phyloP scores from a whole-genome alignment of 139 green algal species.

The Pleodorina starrii region DNA sequence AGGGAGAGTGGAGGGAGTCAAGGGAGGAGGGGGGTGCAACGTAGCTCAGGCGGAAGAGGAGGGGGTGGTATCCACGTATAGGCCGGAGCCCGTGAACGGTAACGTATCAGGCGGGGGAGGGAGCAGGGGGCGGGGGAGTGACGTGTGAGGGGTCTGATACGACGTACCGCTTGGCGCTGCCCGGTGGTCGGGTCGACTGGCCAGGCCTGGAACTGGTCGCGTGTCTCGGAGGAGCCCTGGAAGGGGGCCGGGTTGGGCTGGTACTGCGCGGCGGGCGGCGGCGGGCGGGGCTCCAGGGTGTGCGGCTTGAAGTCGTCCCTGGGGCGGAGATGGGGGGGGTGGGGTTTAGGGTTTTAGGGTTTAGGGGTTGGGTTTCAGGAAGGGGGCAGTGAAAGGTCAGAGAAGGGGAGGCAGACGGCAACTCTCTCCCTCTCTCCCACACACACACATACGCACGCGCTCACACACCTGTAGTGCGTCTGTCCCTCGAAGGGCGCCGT shows the following conservation, averaged over 20 bases:
- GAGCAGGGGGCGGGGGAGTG: no score
- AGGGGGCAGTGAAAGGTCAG: neutral
- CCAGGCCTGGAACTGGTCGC: constrained; percentile 53
- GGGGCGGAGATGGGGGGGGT: neutral
- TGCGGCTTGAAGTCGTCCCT: constrained; percentile 52
- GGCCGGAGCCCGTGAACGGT: no score
- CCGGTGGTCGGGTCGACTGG: constrained; percentile 50
- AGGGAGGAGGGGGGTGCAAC: no score
- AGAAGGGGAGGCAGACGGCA: neutral
- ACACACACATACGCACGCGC: no score
- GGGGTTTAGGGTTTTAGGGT: neutral
- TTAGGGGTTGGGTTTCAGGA: neutral
- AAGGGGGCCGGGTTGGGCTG: constrained; percentile 40
- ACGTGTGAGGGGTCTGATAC: no score
- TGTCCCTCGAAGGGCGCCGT: constrained; percentile 45
- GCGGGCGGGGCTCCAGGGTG: constrained; percentile 44
- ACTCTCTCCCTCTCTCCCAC: neutral
- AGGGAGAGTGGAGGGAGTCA: neutral
- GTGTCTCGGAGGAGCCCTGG: constrained; percentile 35
- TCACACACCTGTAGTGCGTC: constrained; percentile 4
- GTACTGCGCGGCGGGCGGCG: neutral
- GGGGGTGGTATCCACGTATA: no score
- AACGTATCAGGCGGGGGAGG: no score
- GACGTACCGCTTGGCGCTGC: no score
- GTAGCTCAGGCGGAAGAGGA: no score